Evolutionary conservation across 495 filamentous ascomycete species (phyloP), one percentile per base, ranked within the genome.

Genomic region (Penicillium waksmanii): DNA sequence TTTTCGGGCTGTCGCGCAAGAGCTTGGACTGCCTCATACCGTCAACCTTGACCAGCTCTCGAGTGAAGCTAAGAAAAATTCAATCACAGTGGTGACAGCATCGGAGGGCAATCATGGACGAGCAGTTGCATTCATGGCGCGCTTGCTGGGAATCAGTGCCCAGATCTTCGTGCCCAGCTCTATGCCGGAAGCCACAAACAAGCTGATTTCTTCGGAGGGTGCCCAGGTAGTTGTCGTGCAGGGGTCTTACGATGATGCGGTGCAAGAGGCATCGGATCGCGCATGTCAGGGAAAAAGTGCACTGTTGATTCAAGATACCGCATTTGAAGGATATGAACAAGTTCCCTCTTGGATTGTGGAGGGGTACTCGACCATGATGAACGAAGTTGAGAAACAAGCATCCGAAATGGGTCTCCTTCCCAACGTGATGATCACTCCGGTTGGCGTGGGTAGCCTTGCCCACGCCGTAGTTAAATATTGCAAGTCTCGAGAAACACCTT

Each of bases 91-190:
- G 53, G 70, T 82, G 66, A 72, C 87, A 38, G 83, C 84, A 13
- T 88, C 89, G 0, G 86, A 87, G 40, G 89, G 89, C 0, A 93
- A 93, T 63, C 87, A 88, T 78, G 89, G 89, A 1, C 76, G 88
- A 5, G 88, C 89, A 2, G 82, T 88, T 2, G 85, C 87, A 0
- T 77, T 80, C 4, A 88, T 91, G 83, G 87, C 81, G 0, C 59
- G 63, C n/a, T 70, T 85, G 13, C 63, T 92, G 10, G 76, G 70
- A 0, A 66, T 89, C 0, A 65, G 73, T 0, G 74, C 76, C 0
- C 66, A 68, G 23, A 80, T 92, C 17, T 87, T 82, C 55, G 86
- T 89, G 5, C 85, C 87, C 1, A 50, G 53, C 2, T 66, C 71
- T 19, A 84, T 89, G 80, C 70, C 82, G 52, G 57, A 73, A 19